Evolutionary conservation across 306 rosid genomes (phyloP).

Genomic region (Morella rubra): DNA sequence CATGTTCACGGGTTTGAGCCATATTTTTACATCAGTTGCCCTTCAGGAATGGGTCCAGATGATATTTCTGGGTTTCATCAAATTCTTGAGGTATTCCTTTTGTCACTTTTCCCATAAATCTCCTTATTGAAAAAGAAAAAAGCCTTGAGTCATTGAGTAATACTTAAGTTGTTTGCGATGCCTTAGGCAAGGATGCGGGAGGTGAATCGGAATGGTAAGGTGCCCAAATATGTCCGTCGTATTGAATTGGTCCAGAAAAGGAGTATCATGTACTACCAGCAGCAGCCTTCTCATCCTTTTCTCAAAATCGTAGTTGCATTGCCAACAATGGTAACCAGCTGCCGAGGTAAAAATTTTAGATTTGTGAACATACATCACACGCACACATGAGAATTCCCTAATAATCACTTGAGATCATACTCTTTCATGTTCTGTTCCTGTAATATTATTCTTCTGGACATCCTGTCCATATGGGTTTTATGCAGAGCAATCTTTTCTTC

Average conservation of each 20-base stretch:
- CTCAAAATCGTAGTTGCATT: constrained; percentile 91
- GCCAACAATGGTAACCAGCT: constrained; percentile 95
- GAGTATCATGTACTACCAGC: constrained; percentile 94
- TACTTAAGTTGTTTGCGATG: constrained; percentile 23
- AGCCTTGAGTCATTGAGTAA: constrained; percentile 17
- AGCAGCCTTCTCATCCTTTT: constrained; percentile 64
- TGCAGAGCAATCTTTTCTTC: background rate
- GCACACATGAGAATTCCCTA: background rate
- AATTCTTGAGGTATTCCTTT: constrained; percentile 68
- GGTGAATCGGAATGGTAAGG: constrained; percentile 72
- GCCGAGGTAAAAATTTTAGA: constrained; percentile 67
- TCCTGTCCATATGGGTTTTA: background rate
- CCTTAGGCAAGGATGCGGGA: constrained; percentile 84
- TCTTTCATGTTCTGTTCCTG: background rate
- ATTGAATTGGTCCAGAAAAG: constrained; percentile 79
- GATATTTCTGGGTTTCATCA: constrained; percentile 73
- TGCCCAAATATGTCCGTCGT: constrained; percentile 61
- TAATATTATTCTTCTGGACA: background rate
- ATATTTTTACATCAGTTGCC: constrained; percentile 83
- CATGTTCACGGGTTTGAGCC: constrained; percentile 97
- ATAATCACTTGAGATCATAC: background rate
- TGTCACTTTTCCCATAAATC: constrained; percentile 9
- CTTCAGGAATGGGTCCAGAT: constrained; percentile 92
- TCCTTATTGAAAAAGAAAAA: background rate
- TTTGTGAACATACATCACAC: background rate